Conservation (phyloP, 2,329 filamentous ascomycete genomes). For the Hypoxylon sp. region DNA sequence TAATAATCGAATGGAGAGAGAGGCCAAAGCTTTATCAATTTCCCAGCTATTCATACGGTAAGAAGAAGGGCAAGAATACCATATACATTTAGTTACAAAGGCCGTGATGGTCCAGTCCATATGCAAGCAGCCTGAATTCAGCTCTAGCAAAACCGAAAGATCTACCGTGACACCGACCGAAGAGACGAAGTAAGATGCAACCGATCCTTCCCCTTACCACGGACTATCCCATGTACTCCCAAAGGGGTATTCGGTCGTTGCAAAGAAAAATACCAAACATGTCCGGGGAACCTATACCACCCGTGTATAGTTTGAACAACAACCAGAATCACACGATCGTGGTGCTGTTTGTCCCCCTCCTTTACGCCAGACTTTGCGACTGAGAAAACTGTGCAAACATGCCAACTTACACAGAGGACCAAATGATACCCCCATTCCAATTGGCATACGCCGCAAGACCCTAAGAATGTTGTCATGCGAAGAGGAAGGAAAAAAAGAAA, state of each 20-base stretch:
- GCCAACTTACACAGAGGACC: slow-evolving; percentile 43
- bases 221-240: slow-evolving; percentile 28
- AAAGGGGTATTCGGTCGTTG: slow-evolving; percentile 40
- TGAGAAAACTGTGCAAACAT: slow-evolving; percentile 36
- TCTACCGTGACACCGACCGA: slow-evolving; percentile 40
- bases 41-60: slow-evolving; percentile 38
- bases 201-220: slow-evolving; percentile 30
- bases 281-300: slow-evolving; percentile 32
- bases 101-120: slow-evolving; percentile 30
- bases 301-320: slow-evolving; percentile 29
- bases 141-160: slow-evolving; percentile 32
- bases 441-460: slow-evolving; percentile 26
- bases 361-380: slow-evolving; percentile 39
- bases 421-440: slow-evolving; percentile 32
- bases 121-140: slow-evolving; percentile 38
- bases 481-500: slow-evolving; percentile 8
- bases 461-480: slow-evolving; percentile 25
- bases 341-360: slow-evolving; percentile 42
- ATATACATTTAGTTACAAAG: slow-evolving; percentile 43
- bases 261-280: slow-evolving; percentile 30
- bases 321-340: slow-evolving; percentile 31
- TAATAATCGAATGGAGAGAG: slow-evolving; percentile 13
- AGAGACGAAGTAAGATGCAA: slow-evolving; percentile 23
- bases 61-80: slow-evolving; percentile 33
- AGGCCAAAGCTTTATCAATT: slow-evolving; percentile 39